A percentile compares a stretch with the other conserved stretches of the same genome.
Evolutionary conservation across 352 stramenopile genomes (phyloP).

Genomic region (Phytopythium ostracodes): DNA sequence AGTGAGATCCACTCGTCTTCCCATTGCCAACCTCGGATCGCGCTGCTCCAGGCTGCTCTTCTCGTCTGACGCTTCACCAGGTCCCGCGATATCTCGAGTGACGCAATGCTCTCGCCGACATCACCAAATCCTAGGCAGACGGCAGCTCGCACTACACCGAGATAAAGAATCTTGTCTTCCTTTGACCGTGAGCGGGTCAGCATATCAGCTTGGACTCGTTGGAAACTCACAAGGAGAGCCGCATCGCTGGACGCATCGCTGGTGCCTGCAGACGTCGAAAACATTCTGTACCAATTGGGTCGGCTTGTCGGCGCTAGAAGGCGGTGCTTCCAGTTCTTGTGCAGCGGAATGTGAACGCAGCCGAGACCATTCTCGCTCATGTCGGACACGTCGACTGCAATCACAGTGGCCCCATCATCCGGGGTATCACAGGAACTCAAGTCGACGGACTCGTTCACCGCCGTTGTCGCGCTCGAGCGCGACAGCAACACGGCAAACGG

Average conservation of each 20-base stretch:
- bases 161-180: neutral
- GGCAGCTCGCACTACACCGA: neutral
- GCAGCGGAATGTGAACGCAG: slow-evolving; percentile 25
- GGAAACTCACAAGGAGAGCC: slow-evolving; percentile 19
- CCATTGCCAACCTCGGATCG: neutral
- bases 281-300: slow-evolving; percentile 8
- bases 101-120: no score
- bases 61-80: neutral
- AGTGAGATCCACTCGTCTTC: neutral
- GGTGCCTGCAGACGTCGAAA: neutral
- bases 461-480: neutral
- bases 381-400: slow-evolving; percentile 21
- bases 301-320: neutral
- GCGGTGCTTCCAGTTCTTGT: slow-evolving; percentile 22
- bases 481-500: neutral
- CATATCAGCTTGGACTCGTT: neutral
- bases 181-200: neutral
- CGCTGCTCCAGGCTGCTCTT: slow-evolving; percentile 1
- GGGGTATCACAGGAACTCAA: slow-evolving; percentile 12
- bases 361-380: slow-evolving; percentile 15
- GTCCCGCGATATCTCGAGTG: neutral
- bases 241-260: slow-evolving; percentile 6
- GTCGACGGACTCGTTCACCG: slow-evolving; percentile 17
- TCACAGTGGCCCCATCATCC: slow-evolving; percentile 8
- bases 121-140: neutral